Evolutionary conservation across 306 rosid species (phyloP), one percentile per base, ranked within the genome.

Genomic region (Vigna nakashimae): DNA sequence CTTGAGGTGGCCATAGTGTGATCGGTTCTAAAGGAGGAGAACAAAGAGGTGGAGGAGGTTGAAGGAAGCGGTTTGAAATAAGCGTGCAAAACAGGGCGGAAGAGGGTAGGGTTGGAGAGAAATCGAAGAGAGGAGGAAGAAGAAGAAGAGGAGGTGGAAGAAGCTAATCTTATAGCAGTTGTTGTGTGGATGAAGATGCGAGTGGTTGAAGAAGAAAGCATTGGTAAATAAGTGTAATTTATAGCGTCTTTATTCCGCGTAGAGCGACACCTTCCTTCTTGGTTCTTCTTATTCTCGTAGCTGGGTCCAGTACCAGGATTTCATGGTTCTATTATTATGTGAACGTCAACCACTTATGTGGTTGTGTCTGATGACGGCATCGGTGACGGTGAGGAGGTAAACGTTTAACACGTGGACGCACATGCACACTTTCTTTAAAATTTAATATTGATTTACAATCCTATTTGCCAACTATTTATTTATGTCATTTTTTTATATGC

Each of bases 1-100:
- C 55, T 69, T 30, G 97, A 88, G 83, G 88, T 45, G 9, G 96
- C 94, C 96, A 92, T 90, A 14, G 87, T 64, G 79, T 74, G 89
- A 77, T 79, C 79, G 45, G 85, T 63, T 65, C 68, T 81, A 18
- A 71, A 43, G 36, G 46, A 4, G 49, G 51, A 73, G 16, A 53
- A 73, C 14, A 40, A 40, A 1, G 82, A 12, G 16, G 50, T 45
- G 14, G 50, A 11, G 0, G 50, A 62, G 17, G 72, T 55, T 32
- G 17, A 69, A 65, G 76, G 66, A 32, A 71, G 51, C 0, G 75
- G 60, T 77, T 52, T 65, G 75, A 55, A 53, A 14, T 80, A 59
- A 73, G 55, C 59, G 22, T 63, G 58, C 64, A 2, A 82, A 79
- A 72, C 38, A 17, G 71, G 48, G 22, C 22, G 36, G 18, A 51